Evolutionary conservation across 805 yeast species (phyloP), one percentile per base, ranked within the genome.

Genomic region (Myxozyma nipponensis): DNA sequence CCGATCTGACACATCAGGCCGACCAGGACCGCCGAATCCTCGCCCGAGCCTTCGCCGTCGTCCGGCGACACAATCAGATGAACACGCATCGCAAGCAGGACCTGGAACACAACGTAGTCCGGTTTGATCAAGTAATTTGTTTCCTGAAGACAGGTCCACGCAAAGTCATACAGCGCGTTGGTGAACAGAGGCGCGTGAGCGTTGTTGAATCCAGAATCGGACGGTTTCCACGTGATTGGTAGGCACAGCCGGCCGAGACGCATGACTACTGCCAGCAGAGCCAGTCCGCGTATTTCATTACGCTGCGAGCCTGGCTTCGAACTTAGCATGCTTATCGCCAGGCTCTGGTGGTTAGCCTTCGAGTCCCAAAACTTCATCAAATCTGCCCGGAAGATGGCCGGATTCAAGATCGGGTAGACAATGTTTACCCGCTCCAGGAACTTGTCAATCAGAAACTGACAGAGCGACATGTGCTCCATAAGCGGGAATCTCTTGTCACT

Each of bases 1-100:
- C 63, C 61, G n/a, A 60, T 48, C 28, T 61, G 62, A 34, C 60
- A 54, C 13, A 61, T 47, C 18, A 50, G 42, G 6, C 63, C 63
- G 1, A 47, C 44, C 15, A 58, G 49, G 9, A 49, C 25, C 7
- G 60, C 43, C 32, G 63, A 59, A 25, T 54, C 54, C 23, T 44
- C 34, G 34, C 57, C 62, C 1, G 54, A 48, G 1, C 62, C 62
- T 18, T 58, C 62, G 22, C 60, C 58, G 13, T 39, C 56, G 24
- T 58, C 60, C 2, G 52, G 46, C 4, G 60, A 41, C 13, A 57
- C 37, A 40, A 53, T 45, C 26, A 50, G 49, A 28, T 58, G 50
- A 43, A 64, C 43, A 44, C 64, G 62, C 25, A 64, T 39, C 19
- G 52, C 55, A 21, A 56, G 42, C 21, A 64, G 47, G 34, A 52